Base-by-base conservation (phyloP, 805 yeast genomes). In the Teunomyces lycoperdinae region DNA sequence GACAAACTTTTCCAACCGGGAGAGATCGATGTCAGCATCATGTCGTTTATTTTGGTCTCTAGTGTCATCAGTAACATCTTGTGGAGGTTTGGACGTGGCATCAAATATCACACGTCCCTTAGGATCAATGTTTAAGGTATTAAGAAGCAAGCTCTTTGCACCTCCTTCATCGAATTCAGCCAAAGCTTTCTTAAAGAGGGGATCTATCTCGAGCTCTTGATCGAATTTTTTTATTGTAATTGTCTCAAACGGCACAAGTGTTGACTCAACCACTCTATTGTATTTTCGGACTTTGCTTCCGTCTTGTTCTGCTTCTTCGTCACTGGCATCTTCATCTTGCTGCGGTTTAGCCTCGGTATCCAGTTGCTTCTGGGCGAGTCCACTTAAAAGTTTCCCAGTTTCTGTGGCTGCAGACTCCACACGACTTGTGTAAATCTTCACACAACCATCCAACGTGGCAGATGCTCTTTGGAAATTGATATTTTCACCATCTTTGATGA, bases 91-190 rank as follows among this genome's bases (percentile, higher is more conserved):
- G 7, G 70, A 67, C 10, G 75, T 70, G 26, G 89, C 88, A 58
- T 84, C 92, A 58, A 86, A 85, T 1, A 84, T 79, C 3, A 86
- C 82, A 55, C 85, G 65, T 0, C 82, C 80, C 1, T 74, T 57
- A 0, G 62, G 47, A 55, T 85, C 84, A 11, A 82, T 70, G 50
- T 74, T 73, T 40, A 86, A 71, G 0, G 87, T 79, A 52, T 86
- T 86, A 51, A 84, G 61, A 38, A 86, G 64, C 43, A 87, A 68
- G 50, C 87, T 80, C 58, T 84, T 86, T 6, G 92, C 84, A 2
- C 94, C 92, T 34, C 91, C 91, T 67, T 86, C 92, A 61, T 87
- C 94, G 56, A 86, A 86, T 45, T 85, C 91, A 0, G 89, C 81
- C 43, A 86, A 68, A 0, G 89, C 85, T 58, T 83, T 84, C 55